Percentiles rank a stretch among this genome's conserved stretches.
These are phyloP conservation scores for Yamadazyma blattariae DNA, from an alignment of 1,139 yeast species.

Conservation along the genomic window DNA sequence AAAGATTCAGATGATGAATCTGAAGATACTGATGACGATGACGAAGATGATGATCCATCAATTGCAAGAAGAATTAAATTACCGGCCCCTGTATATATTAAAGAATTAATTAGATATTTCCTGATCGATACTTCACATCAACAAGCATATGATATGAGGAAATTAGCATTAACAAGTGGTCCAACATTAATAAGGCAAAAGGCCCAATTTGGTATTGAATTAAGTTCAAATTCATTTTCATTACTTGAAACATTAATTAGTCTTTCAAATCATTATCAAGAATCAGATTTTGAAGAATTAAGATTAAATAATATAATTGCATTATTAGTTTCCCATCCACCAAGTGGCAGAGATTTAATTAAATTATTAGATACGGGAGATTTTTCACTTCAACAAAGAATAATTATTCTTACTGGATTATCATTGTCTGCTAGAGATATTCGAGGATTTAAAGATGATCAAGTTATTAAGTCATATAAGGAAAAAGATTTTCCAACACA, in stretches of 20 bases:
- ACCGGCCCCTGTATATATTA: conserved; percentile 56
- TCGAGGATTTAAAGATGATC: conserved; percentile 53
- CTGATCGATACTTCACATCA: conserved; percentile 39
- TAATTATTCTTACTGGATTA: conserved; percentile 51
- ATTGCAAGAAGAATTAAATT: conserved; percentile 34
- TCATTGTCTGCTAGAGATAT: conserved; percentile 61
- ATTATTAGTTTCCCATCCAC: conserved; percentile 48
- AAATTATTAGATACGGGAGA: conserved; percentile 55
- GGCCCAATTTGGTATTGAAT: conserved; percentile 50
- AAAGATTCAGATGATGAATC: conserved; percentile 21
- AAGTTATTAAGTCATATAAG: conserved; percentile 33
- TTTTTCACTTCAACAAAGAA: conserved; percentile 61
- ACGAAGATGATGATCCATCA: conserved; percentile 53
- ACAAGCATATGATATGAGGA: conserved; percentile 50
- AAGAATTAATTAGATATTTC: conserved; percentile 58
- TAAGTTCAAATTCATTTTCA: conserved; percentile 45
- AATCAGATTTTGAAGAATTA: conserved; percentile 47
- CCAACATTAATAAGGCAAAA: conserved; percentile 57
- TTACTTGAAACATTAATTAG: conserved; percentile 47
- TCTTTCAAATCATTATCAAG: conserved; percentile 47
- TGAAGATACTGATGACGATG: conserved; percentile 39
- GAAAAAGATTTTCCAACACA: conserved; percentile 35
- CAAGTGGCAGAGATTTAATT: conserved; percentile 35
- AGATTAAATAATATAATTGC: conserved; percentile 52
- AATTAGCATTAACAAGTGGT: conserved; percentile 49